Evolutionary conservation across 306 rosid species (phyloP), one percentile per base, ranked within the genome.

Genomic region (Hylodesmum podocarpum): DNA sequence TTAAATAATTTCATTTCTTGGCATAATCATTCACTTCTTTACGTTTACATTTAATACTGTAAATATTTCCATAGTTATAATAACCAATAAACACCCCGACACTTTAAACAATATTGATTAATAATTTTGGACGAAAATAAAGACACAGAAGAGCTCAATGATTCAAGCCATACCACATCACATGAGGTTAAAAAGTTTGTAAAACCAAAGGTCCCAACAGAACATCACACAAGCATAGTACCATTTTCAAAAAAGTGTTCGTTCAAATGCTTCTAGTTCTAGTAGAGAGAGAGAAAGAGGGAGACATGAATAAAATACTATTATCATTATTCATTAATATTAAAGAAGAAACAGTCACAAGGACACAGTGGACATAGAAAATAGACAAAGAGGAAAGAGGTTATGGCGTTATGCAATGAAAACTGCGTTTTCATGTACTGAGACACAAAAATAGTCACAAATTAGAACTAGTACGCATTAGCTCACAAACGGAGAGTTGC

Each of bases 111-210:
- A 34, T 19, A 8, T 21, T 31, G 25, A 75, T 36, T 39, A 3
- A 47, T 50, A 14, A 63, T 33, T 62, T 22, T 12, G 5, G 3
- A n/a, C n/a, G 1, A 29, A 21, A 10, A 29, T 0, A n/a, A 34
- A 40, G 44, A 36, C 18, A 55, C 16, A 65, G 70, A 75, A 68
- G 29, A 63, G 75, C 77, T 72, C 82, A 86, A 90, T 88, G 87
- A 90, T 90, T 86, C 85, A 41, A 51, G 69, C 72, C 88, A 84
- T 61, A 55, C 41, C 84, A 67, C 76, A 71, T 84, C 91, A 69
- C 77, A 90, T 82, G 92, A 76, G 78, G 84, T 81, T 86, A 54
- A 76, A 89, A 85, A 81, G 88, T 46, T 61, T 7, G 77, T 9
- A 49, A 33, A n/a, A 14, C 66, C 51, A 9, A 18, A 51, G 80